Base-by-base conservation (phyloP, 192 early-diverging fungal genomes). In the Coemansia erecta region DNA sequence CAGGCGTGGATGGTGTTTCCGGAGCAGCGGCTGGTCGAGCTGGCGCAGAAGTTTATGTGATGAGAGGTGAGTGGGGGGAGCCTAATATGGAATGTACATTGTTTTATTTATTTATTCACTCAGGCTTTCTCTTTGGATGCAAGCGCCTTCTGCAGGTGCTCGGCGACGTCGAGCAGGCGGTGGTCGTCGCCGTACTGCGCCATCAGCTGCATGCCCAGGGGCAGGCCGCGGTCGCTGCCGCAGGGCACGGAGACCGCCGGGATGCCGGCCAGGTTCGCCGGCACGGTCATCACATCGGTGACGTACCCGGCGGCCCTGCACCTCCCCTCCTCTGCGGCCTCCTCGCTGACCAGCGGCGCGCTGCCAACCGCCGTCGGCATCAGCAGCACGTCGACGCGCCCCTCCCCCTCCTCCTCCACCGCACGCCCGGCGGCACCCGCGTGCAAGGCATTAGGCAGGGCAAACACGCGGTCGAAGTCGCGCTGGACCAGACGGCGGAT, bases 1-100 rank as follows among this genome's bases (percentile, higher is more conserved):
- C 92, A 97, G 62, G 85, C 77, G 40, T 93, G 94, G 91, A 89
- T 90, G 72, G 82, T 97, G 15, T 97, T 92, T 69, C 86, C 91
- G 8, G 73, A 83, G 21, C 49, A 56, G 9, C 55, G 24, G 5
- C 39, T 68, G 17, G 43, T 43, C 13, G 40, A 37, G 26, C 19
- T 70, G 39, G 68, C 74, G 5, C 19, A 18, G 5, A 45, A 12
- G 19, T 42, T 15, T 42, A 42, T 42, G n/a, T 42, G n/a, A n/a
- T n/a, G n/a, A n/a, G n/a, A n/a, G n/a, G n/a, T n/a, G n/a, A n/a
- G n/a, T n/a, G n/a, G n/a, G n/a, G n/a, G n/a, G n/a, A n/a, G n/a
- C n/a, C n/a, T n/a, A n/a, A n/a, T n/a, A n/a, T n/a, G n/a, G n/a
- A n/a, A n/a, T n/a, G n/a, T n/a, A n/a, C n/a, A n/a, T n/a, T n/a